phyloP scores from a whole-genome alignment of 2,329 filamentous ascomycete species.

The Penicillium paneum region DNA sequence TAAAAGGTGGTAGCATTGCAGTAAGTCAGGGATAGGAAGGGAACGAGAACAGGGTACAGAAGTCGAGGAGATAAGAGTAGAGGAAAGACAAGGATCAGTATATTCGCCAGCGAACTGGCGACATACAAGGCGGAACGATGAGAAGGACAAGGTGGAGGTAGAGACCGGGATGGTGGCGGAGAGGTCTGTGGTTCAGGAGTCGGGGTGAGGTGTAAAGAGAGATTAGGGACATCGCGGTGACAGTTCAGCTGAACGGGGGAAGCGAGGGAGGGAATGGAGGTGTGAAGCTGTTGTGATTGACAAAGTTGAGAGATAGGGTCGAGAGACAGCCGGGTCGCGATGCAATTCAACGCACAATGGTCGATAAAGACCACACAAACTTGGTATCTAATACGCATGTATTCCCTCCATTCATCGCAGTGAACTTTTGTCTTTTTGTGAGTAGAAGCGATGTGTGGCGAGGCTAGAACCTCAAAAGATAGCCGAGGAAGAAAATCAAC shows the following conservation, averaged over 20 bases:
- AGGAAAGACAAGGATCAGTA: slow-evolving; percentile 7
- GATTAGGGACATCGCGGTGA: slow-evolving; percentile 5
- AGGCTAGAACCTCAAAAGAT: slow-evolving; percentile 2
- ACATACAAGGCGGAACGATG: slow-evolving; percentile 2
- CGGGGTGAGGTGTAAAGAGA: background rate
- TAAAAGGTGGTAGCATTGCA: slow-evolving; percentile 4
- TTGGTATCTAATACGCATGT: slow-evolving; percentile 26
- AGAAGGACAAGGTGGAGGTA: slow-evolving; percentile 3
- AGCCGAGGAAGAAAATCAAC: slow-evolving; percentile 3
- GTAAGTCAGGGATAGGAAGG: background rate
- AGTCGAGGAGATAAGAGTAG: slow-evolving; percentile 2
- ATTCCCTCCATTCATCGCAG: slow-evolving; percentile 20
- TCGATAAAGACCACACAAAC: slow-evolving; percentile 17
- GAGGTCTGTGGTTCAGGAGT: slow-evolving; percentile 1
- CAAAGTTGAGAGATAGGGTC: slow-evolving; percentile 7
- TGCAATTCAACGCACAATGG: slow-evolving; percentile 20
- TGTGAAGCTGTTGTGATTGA: slow-evolving; percentile 4
- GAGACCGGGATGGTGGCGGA: slow-evolving; percentile 2
- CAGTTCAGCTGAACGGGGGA: slow-evolving; percentile 4
- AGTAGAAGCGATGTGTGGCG: slow-evolving; percentile 17
- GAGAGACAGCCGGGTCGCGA: slow-evolving; percentile 15
- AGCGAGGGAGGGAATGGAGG: background rate
- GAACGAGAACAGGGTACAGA: background rate
- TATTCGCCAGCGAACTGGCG: background rate
- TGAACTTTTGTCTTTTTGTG: slow-evolving; percentile 25